phyloP scores from a whole-genome alignment of 2,329 filamentous ascomycete species.

The Penicillium expansum region DNA sequence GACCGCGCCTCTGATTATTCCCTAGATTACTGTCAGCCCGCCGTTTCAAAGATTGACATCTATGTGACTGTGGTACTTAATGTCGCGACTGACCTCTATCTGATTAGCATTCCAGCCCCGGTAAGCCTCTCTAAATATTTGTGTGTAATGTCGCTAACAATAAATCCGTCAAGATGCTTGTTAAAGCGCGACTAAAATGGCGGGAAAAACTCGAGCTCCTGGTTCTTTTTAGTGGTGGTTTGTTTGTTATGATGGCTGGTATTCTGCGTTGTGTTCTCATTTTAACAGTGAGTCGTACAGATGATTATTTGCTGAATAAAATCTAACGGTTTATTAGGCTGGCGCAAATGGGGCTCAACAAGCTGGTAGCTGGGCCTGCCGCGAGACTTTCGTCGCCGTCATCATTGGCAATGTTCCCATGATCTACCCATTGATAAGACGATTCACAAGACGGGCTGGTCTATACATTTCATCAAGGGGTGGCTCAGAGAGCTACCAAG shows the following conservation, averaged over 20 bases:
- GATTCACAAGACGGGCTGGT: conserved; percentile 26
- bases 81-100: conserved; percentile 56
- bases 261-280: conserved; percentile 56
- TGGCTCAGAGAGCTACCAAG: conserved; percentile 24
- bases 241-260: conserved; percentile 56
- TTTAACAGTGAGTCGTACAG: conserved; percentile 36
- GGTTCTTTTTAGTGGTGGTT: conserved; percentile 55
- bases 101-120: conserved; percentile 59
- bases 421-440: conserved; percentile 40
- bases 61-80: conserved; percentile 55
- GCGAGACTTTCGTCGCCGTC: conserved; percentile 48
- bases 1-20: background rate
- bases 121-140: conserved; percentile 32
- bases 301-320: background rate
- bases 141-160: background rate
- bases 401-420: conserved; percentile 45
- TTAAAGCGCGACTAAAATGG: conserved; percentile 49
- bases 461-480: conserved; percentile 24
- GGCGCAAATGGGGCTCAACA: conserved; percentile 40
- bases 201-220: conserved; percentile 54
- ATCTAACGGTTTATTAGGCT: conserved; percentile 19
- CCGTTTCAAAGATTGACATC: conserved; percentile 51
- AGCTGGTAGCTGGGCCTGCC: conserved; percentile 46
- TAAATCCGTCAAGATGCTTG: conserved; percentile 47
- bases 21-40: conserved; percentile 49